Evolutionary conservation across 768 basidiomycete species (phyloP), one percentile per base, ranked within the genome.

Genomic region (Suillus spraguei): DNA sequence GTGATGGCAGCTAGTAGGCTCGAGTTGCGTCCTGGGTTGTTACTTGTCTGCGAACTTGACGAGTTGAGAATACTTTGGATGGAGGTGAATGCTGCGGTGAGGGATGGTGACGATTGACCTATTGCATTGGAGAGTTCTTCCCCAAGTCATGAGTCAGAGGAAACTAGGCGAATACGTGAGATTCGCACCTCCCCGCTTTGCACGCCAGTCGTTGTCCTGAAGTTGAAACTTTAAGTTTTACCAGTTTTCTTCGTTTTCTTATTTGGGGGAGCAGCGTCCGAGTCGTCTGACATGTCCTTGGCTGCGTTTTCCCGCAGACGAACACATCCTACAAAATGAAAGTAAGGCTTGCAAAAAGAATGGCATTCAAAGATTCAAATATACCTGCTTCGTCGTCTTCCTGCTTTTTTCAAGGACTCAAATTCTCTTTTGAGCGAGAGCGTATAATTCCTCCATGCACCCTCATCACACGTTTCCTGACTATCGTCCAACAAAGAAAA

Each of bases 371-470:
- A 59, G 17, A 36, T 14, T 36, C 28, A n/a, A n/a, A 64, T 70
- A 35, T 60, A 74, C 73, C 24, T 50, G 65, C 67, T 47, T 72
- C 68, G 46, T 74, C 69, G 1, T 62, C 67, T 60, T 76, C 67
- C 28, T 63, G 68, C 35, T 65, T 64, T 17, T 50, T 73, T 66
- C 46, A 75, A 66, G 1, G 36, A 38, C 35, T 65, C 39, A 20
- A 75, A 66, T 16, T 68, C 66, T 56, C 61, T 63, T 61, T 75
- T 72, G n/a, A 74, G 73, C n/a, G 64, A 64, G 44, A 75, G 68
- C 17, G 74, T 70, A 42, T 72, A 71, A 5, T 63, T 60, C 54
- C 68, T 68, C 74, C 74, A 75, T 10, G 9, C 16, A 13, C 28
- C 16, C 32, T 32, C 36, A n/a, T 38, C 55, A 5, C 2, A 41